Conservation (phyloP, 345 rosid genomes). For the Acer yangbiense region DNA sequence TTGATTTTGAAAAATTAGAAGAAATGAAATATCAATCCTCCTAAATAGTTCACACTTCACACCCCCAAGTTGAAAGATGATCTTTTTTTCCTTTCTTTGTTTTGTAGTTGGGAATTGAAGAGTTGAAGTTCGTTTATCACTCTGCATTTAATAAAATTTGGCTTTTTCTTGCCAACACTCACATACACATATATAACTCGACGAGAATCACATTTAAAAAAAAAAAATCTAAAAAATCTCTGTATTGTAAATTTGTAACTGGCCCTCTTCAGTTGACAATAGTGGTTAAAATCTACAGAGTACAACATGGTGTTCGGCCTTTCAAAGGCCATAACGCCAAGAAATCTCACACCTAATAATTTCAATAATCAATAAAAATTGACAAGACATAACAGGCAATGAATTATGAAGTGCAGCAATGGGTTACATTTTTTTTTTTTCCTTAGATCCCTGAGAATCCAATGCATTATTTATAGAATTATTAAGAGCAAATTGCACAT, state of each 20-base stretch:
- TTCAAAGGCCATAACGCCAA: not conserved
- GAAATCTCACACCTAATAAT: too few relatives aligned
- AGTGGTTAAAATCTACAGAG: not conserved
- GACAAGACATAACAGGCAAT: not conserved
- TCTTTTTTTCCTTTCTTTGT: not conserved
- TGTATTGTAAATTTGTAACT: not conserved
- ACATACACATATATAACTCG: too few relatives aligned
- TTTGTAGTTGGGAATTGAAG: not conserved
- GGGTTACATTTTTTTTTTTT: not conserved
- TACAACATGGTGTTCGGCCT: not conserved
- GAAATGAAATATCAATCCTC: not conserved
- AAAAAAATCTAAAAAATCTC: too few relatives aligned
- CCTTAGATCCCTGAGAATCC: constrained; percentile 10
- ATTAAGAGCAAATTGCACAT: constrained; percentile 9
- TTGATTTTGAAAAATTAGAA: too few relatives aligned
- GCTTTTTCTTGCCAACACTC: not conserved
- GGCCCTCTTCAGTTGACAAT: not conserved
- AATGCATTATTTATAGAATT: not conserved
- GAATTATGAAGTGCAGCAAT: not conserved
- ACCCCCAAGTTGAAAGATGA: not conserved
- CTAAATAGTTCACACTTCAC: not conserved
- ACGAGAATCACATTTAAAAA: not conserved
- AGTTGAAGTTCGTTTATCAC: not conserved
- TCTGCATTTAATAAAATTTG: not conserved
- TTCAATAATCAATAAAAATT: not conserved